Base-by-base conservation (phyloP, 2,329 filamentous ascomycete genomes). In the Sporothrix pseudoabietina region DNA sequence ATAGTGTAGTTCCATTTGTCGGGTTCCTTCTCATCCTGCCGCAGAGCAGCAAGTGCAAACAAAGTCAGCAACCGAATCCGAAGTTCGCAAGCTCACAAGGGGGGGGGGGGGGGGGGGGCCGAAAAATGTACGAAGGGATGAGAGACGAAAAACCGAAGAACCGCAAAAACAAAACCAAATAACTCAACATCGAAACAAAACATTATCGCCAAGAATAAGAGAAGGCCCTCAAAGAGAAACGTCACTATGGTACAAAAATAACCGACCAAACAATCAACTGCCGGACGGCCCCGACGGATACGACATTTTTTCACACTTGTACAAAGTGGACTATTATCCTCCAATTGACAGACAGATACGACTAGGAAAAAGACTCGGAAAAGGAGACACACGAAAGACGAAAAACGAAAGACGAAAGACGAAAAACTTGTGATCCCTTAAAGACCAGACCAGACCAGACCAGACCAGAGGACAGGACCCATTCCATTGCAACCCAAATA, bases 331-430 rank as follows among this genome's bases (percentile, higher is more conserved):
- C 19, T 59, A 35, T 35, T 59, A 19, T 59, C 10, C 55, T 12
- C 8, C n/a, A 26, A 35, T 35, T 59, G 55, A 59, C 22, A 59
- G 55, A 59, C 22, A 59, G 55, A 59, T 57, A 57, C 22, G 54
- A 32, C 22, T 22, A 12, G 22, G 14, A 22, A 22, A 30, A 57
- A 14, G 19, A 19, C 52, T 3, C 14, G 12, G 14, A 16, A 59
- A 32, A 59, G n/a, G n/a, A n/a, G n/a, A n/a, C n/a, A n/a, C n/a
- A n/a, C n/a, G n/a, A n/a, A n/a, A n/a, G n/a, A n/a, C n/a, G n/a
- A n/a, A n/a, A n/a, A n/a, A n/a, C n/a, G n/a, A n/a, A n/a, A n/a
- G n/a, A n/a, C n/a, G n/a, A n/a, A n/a, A n/a, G n/a, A n/a, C 4
- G 14, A 59, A 59, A 59, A 19, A 55, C 16, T 14, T 30, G 54